Conservation (phyloP, 768 basidiomycete genomes). For the Lactarius pseudohatsudake region DNA sequence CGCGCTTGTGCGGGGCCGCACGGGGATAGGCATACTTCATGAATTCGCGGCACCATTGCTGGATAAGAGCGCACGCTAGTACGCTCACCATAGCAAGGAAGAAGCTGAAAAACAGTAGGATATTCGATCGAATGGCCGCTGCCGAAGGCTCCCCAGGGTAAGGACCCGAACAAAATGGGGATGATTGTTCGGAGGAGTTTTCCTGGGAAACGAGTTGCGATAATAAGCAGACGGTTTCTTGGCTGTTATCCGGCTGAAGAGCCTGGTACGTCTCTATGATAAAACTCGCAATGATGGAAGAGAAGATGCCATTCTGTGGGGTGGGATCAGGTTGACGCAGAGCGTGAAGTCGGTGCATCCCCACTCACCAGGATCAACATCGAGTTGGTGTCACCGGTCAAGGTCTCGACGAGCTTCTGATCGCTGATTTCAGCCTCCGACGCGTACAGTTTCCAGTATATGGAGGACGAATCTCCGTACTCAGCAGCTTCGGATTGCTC, state of each 20-base stretch:
- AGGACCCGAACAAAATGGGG: background rate
- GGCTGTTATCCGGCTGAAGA: slow-evolving; percentile 9
- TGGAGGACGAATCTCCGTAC: slow-evolving; percentile 2
- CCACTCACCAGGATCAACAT: slow-evolving; percentile 27
- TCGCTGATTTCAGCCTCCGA: slow-evolving; percentile 23
- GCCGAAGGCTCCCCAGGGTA: background rate
- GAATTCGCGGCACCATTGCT: slow-evolving; percentile 24
- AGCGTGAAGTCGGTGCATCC: background rate
- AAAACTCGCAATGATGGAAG: slow-evolving; percentile 26
- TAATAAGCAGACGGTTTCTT: slow-evolving; percentile 7
- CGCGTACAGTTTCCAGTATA: slow-evolving; percentile 24
- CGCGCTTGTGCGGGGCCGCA: slow-evolving; percentile 15
- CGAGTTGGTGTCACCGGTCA: slow-evolving; percentile 19
- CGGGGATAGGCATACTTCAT: slow-evolving; percentile 5
- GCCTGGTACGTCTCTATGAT: slow-evolving; percentile 25
- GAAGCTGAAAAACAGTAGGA: slow-evolving; percentile 18
- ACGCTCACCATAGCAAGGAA: slow-evolving; percentile 17
- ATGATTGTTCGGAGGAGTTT: background rate
- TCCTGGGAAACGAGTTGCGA: slow-evolving; percentile 6
- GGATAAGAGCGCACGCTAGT: slow-evolving; percentile 16
- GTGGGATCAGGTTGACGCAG: background rate
- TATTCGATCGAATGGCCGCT: slow-evolving; percentile 15
- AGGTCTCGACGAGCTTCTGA: slow-evolving; percentile 19
- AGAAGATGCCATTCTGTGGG: slow-evolving; percentile 25
- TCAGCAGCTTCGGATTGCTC: background rate